A percentile compares a stretch with the other conserved stretches of the same genome.
Conservation (phyloP, 441 rosid genomes). For the Syzygium syzygioides region DNA sequence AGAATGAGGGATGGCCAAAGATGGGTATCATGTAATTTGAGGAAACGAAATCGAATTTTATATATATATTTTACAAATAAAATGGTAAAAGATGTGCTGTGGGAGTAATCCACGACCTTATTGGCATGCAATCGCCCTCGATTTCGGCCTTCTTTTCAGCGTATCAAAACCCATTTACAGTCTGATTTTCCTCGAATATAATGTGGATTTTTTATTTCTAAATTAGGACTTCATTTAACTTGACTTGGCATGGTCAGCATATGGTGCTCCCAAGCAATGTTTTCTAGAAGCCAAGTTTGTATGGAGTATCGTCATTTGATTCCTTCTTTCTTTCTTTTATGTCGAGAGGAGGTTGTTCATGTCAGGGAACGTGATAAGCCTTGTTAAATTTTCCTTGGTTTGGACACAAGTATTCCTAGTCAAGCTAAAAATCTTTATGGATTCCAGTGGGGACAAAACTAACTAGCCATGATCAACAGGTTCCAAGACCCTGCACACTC, state of each 20-base stretch:
- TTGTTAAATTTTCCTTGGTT: not conserved
- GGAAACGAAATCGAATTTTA: not conserved
- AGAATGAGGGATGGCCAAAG: not conserved
- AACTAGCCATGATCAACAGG: not conserved
- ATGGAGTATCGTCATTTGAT: not conserved
- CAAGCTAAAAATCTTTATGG: not conserved
- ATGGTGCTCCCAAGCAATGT: not conserved
- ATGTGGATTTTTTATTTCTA: not conserved
- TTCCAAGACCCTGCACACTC: not conserved
- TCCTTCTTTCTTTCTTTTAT: too few species aligned
- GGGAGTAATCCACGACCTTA: not conserved
- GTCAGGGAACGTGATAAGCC: not conserved
- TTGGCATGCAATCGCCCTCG: accelerated
- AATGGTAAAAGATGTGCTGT: not conserved
- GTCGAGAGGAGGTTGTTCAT: not conserved
- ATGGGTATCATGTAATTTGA: not conserved
- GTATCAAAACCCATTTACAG: not conserved
- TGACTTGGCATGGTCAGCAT: not conserved
- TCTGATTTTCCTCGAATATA: not conserved
- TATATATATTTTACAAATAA: not conserved
- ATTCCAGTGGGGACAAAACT: not conserved
- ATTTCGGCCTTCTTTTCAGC: accelerated
- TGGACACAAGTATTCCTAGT: not conserved
- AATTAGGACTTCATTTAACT: not conserved
- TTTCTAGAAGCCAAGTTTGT: not conserved